phyloP scores from a whole-genome alignment of 2,329 filamentous ascomycete genomes.

The Cercospora berteroae region DNA sequence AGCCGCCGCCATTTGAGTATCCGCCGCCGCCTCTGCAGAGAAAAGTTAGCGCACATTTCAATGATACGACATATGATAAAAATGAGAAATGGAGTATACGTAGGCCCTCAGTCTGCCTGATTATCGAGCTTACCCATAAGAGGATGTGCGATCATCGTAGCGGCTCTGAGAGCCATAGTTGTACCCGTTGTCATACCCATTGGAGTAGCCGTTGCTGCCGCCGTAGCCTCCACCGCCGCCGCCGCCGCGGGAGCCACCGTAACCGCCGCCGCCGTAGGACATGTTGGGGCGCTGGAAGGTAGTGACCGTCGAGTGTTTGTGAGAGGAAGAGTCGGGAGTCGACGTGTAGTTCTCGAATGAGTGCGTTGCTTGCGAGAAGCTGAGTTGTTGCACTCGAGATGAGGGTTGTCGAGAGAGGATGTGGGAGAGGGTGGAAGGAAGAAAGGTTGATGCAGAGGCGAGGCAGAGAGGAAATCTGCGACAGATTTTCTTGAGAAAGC shows the following conservation, averaged over 20 bases:
- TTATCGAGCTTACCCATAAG: conserved; percentile 46
- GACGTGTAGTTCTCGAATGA: background rate
- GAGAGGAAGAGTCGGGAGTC: background rate
- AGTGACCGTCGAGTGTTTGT: conserved; percentile 20
- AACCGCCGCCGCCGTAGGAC: conserved; percentile 67
- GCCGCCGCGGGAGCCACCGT: conserved; percentile 48
- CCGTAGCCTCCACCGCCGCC: conserved; percentile 44
- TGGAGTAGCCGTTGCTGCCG: conserved; percentile 37
- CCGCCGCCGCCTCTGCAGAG: conserved; percentile 29
- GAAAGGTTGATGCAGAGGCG: conserved; percentile 5
- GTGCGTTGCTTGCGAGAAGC: conserved; percentile 9
- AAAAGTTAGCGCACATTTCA: conserved; percentile 16
- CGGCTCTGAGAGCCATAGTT: conserved; percentile 48
- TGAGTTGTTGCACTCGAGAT: conserved; percentile 3
- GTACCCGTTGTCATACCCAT: conserved; percentile 38
- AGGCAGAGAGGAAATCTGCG: conserved; percentile 3
- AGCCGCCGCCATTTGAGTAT: conserved; percentile 31
- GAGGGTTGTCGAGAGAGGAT: background rate
- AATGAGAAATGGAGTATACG: conserved; percentile 21
- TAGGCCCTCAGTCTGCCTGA: conserved; percentile 41
- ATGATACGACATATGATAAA: conserved; percentile 9
- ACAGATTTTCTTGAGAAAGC: background rate
- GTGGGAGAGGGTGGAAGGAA: background rate
- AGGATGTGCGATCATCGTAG: conserved; percentile 37
- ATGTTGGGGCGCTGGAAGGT: conserved; percentile 45